Base-by-base conservation (phyloP, 2,329 filamentous ascomycete genomes). In the Aspergillus floridensis region DNA sequence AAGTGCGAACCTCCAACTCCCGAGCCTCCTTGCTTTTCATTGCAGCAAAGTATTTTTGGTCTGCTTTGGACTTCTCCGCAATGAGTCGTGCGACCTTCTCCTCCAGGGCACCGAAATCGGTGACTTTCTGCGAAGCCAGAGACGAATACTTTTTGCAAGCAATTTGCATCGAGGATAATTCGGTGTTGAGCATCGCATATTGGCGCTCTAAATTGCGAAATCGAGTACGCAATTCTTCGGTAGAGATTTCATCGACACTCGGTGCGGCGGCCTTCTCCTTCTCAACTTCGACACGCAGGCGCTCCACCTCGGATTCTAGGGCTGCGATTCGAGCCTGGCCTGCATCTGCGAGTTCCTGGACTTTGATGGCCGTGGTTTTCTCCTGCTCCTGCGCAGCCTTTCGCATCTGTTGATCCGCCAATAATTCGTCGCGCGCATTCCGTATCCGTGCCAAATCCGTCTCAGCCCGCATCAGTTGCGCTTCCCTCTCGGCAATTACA, bases 21-120 rank as follows among this genome's bases (percentile, higher is more conserved):
- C 92, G 85, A 49, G 90, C 88, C 70, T 98, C 93, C 71, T 93
- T 96, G 66, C 93, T 89, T 73, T 96, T 97, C 82, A 96, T 92
- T 8, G 93, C 92, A 1, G 91, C 91, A 74, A 98, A 98, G 73
- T 96, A 99, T 76, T 98, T 98, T 72, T 98, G 93, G 70, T 99
- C 95, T 1, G 93, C 93, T 76, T 97, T 98, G 65, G 89, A 88
- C 79, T 99, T 99, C 76, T 99, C 92, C 0, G 92, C 91, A 46
- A 86, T 86, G 21, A 96, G 79, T 24, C 90, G 81, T 19, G 86
- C 79, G 41, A 93, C 81, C 63, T 89, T 90, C 58, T 96, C 92
- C 77, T 98, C 93, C 71, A 92, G 80, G 4, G 84, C 81, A 5
- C 82, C 80, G 55, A 90, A 86, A 63, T 96, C 92, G 68, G 89